phyloP scores from a whole-genome alignment of 225 moss, liverwort and hornwort genomes.

The Polytrichum formosum region DNA sequence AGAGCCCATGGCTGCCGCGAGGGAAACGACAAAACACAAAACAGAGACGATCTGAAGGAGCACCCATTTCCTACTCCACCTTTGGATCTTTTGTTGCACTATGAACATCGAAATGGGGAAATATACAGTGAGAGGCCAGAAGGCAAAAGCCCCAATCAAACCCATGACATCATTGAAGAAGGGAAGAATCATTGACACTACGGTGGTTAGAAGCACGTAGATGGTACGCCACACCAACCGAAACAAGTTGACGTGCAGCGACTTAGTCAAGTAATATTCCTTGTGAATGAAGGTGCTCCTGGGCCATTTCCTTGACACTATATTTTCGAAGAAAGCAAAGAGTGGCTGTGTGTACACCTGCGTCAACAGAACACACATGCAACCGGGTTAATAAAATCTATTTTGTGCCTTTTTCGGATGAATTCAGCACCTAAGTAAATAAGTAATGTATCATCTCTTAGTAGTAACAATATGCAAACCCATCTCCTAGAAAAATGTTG shows the following conservation, averaged over 20 bases:
- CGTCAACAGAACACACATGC: neutral
- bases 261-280: conserved; percentile 30
- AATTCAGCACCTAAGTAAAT: too few relatives aligned
- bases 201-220: conserved; percentile 61
- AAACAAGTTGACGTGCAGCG: conserved; percentile 59
- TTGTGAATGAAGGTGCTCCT: conserved; percentile 43
- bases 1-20: conserved; percentile 55
- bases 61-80: conserved; percentile 45
- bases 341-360: conserved; percentile 74
- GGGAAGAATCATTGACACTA: conserved; percentile 66
- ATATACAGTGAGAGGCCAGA: conserved; percentile 78
- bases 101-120: conserved; percentile 76
- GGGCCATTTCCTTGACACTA: conserved; percentile 44
- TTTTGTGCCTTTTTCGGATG: too few relatives aligned
- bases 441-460: too few relatives aligned
- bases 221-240: conserved; percentile 70
- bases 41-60: conserved; percentile 39
- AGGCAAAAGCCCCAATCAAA: conserved; percentile 68
- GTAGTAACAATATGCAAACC: too few relatives aligned
- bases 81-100: conserved; percentile 30
- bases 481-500: too few relatives aligned
- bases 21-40: conserved; percentile 45
- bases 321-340: conserved; percentile 56
- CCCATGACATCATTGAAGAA: conserved; percentile 85
- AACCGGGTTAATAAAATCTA: too few relatives aligned